Evolutionary conservation across 148 eudicot genomes (phyloP).

Genomic region (Rhododendron mucronatum): DNA sequence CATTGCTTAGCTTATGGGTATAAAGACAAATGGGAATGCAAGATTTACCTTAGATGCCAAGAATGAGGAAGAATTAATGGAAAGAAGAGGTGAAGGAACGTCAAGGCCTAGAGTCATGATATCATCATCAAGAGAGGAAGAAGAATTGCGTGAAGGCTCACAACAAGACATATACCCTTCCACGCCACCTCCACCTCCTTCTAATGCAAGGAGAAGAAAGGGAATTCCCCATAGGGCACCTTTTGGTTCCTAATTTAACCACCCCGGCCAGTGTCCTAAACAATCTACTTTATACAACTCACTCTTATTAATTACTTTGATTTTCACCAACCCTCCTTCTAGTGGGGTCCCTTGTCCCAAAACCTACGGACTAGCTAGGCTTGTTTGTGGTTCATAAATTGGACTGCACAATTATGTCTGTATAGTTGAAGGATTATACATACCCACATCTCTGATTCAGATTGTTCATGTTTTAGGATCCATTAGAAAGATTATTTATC

Average conservation of each 20-base stretch:
- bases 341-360: background rate
- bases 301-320: conserved; percentile 15
- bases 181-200: conserved; percentile 55
- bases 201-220: conserved; percentile 71
- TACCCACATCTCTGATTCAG: background rate
- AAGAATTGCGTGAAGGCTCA: conserved; percentile 55
- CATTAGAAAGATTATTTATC: background rate
- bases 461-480: background rate
- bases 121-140: conserved; percentile 33
- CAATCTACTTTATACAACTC: conserved; percentile 27
- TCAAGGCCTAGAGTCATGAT: conserved; percentile 19
- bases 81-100: conserved; percentile 29
- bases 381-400: background rate
- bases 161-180: conserved; percentile 50
- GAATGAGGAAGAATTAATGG: conserved; percentile 28
- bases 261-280: background rate
- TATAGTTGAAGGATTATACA: background rate
- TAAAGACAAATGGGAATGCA: conserved; percentile 78
- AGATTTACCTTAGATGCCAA: conserved; percentile 61
- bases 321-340: conserved; percentile 16
- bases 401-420: background rate
- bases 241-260: conserved; percentile 44
- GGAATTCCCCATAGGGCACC: conserved; percentile 97
- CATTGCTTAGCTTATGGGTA: conserved; percentile 71
- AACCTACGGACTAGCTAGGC: background rate